phyloP scores from a whole-genome alignment of 495 filamentous ascomycete species.

The Geopyxis carbonaria region DNA sequence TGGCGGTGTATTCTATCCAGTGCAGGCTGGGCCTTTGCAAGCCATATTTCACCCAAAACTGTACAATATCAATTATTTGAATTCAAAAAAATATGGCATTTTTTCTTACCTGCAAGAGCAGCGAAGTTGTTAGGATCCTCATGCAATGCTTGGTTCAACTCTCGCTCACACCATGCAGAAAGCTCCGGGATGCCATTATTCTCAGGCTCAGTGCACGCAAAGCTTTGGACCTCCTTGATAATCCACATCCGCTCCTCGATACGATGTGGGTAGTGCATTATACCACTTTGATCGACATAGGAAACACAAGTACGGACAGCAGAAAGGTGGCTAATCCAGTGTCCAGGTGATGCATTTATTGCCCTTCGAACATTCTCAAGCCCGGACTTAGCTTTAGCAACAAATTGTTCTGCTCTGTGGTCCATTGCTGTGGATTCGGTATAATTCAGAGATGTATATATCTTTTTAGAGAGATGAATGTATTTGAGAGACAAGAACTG shows the following conservation, averaged over 20 bases:
- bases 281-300: constrained; percentile 26
- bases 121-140: constrained; percentile 29
- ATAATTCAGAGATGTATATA: too few species aligned
- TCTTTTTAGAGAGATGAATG: too few species aligned
- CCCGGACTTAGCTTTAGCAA: constrained; percentile 3
- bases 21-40: constrained; percentile 32
- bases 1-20: constrained; percentile 32
- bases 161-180: constrained; percentile 32
- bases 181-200: constrained; percentile 31
- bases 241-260: constrained; percentile 31
- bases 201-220: constrained; percentile 33
- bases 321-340: constrained; percentile 24
- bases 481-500: too few species aligned
- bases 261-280: constrained; percentile 26
- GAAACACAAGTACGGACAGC: constrained; percentile 26
- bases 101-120: constrained; percentile 28
- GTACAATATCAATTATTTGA: constrained; percentile 1
- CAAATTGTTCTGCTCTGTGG: constrained; percentile 1
- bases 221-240: constrained; percentile 31
- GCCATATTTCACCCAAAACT: constrained; percentile 36
- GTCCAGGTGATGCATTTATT: too few species aligned
- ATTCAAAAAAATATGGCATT: neutral
- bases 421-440: constrained; percentile 1
- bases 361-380: constrained; percentile 5
- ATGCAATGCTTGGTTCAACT: constrained; percentile 31